Base-by-base conservation (phyloP, 805 yeast species). In the Nakazawaea holstii region DNA sequence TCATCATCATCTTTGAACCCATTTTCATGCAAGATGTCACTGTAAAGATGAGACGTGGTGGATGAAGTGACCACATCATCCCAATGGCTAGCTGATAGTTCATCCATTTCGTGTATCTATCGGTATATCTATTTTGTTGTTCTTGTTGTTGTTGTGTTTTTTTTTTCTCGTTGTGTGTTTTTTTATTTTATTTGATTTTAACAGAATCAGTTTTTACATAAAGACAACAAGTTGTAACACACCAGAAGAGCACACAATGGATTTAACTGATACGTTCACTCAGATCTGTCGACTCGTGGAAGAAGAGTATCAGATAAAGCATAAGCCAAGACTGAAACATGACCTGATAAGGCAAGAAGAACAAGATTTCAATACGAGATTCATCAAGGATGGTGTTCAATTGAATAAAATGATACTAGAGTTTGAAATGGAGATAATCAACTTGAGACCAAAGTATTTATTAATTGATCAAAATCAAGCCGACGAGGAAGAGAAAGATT, bases 51-150 rank as follows among this genome's bases (percentile, higher is more conserved):
- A 48, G 20, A 54, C 56, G 26, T 53, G 3, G 69, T 64, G 33
- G 60, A 62, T 1, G 77, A 62, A 11, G 76, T 60, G 11, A 76
- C 60, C 3, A 72, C 76, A 54, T 80, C 87, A 49, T 75, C 85
- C 87, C 87, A 82, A 49, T 73, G 77, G 1, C 81, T 74, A 5
- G 78, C 76, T 8, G 77, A 72, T 28, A 78, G 65, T 46, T 74
- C 78, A 27, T 77, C 81, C 64, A 50, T 60, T 58, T 39, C 51
- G 54, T 27, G 54, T 57, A 13, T 55, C 55, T 17, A 2, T 29
- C 8, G 9, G 13, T 39, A 36, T 17, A 36, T 36, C 29, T 15
- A 20, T 13, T 27, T 14, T 4, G 11, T 38, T 13, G 32, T 20
- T 26, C 5, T n/a, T 13, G 14, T n/a, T 9, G 33, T 24, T 20